A percentile compares a stretch with the other conserved stretches of the same genome.
These are phyloP conservation scores for Talaromyces sp. DNA, from an alignment of 2,329 filamentous ascomycete species.

Conservation along the genomic window DNA sequence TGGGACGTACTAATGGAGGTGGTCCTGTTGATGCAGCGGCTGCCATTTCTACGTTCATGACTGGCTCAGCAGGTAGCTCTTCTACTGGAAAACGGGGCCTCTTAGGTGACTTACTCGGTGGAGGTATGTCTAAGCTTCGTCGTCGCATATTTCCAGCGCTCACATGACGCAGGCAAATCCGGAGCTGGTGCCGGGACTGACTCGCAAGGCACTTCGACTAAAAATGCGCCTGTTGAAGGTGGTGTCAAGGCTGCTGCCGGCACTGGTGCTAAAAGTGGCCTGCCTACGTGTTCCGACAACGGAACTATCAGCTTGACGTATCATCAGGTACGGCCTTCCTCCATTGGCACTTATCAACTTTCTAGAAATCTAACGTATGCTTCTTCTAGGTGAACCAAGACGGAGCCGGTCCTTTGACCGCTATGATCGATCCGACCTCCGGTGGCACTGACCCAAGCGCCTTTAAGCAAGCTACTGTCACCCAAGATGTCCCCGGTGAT, in stretches of 20 bases:
- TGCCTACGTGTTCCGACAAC: conserved; percentile 60
- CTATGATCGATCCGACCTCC: conserved; percentile 60
- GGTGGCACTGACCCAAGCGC: conserved; percentile 60
- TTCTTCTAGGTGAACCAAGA: conserved; percentile 60
- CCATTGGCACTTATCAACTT: no score
- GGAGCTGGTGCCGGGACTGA: conserved; percentile 20
- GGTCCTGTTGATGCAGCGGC: conserved; percentile 57
- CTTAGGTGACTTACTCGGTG: not conserved
- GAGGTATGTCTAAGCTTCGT: not conserved
- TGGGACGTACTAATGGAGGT: conserved; percentile 62
- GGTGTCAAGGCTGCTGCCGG: conserved; percentile 56
- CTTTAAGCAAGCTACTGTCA: conserved; percentile 59
- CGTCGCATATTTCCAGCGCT: not conserved
- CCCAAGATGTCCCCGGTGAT: conserved; percentile 59
- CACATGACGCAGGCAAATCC: no score
- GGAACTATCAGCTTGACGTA: conserved; percentile 63
- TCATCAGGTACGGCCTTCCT: conserved; percentile 48
- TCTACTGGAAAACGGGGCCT: conserved; percentile 22
- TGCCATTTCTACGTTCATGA: conserved; percentile 62
- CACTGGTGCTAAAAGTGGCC: conserved; percentile 51
- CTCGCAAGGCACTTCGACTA: conserved; percentile 48
- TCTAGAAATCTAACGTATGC: not conserved
- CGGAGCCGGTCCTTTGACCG: conserved; percentile 62
- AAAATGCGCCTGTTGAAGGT: conserved; percentile 48
- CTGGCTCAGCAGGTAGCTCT: conserved; percentile 24